Evolutionary conservation across 208 protist genomes (phyloP).

Genomic region (Balamuthia mandrillaris): DNA sequence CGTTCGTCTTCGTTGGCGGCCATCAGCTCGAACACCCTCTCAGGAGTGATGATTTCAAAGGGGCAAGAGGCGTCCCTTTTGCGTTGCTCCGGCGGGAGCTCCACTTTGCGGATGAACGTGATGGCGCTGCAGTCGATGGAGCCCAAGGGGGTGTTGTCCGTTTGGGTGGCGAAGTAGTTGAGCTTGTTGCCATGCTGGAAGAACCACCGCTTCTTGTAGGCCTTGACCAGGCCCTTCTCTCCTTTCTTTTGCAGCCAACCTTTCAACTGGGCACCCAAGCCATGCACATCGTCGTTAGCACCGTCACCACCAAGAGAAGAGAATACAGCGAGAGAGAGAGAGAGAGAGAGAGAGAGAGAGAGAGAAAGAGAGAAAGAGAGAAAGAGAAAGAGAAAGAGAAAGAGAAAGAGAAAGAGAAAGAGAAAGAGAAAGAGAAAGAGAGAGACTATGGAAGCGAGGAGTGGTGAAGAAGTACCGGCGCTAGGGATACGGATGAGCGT

Average conservation of each 20-base stretch:
- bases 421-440: no score
- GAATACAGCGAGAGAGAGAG: no score
- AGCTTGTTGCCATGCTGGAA: conserved; percentile 15
- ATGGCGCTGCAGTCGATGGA: neutral
- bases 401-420: no score
- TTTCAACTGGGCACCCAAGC: conserved; percentile 12
- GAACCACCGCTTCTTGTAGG: conserved; percentile 29
- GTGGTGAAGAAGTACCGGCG: no score
- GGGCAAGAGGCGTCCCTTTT: neutral
- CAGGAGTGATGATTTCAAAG: conserved; percentile 10
- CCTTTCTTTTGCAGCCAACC: conserved; percentile 28
- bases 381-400: no score
- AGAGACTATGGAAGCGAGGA: no score
- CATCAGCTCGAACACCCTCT: neutral
- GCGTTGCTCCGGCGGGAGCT: neutral
- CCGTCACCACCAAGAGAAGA: no score
- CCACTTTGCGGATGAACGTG: neutral
- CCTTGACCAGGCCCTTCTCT: conserved; percentile 26
- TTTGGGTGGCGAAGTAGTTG: neutral
- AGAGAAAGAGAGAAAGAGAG: no score
- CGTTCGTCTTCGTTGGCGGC: neutral
- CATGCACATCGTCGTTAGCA: no score
- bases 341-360: no score
- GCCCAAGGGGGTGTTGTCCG: neutral
- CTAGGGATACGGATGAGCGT: no score